phyloP scores from a whole-genome alignment of 2,329 filamentous ascomycete genomes.

The Myriosclerotinia curreyana region DNA sequence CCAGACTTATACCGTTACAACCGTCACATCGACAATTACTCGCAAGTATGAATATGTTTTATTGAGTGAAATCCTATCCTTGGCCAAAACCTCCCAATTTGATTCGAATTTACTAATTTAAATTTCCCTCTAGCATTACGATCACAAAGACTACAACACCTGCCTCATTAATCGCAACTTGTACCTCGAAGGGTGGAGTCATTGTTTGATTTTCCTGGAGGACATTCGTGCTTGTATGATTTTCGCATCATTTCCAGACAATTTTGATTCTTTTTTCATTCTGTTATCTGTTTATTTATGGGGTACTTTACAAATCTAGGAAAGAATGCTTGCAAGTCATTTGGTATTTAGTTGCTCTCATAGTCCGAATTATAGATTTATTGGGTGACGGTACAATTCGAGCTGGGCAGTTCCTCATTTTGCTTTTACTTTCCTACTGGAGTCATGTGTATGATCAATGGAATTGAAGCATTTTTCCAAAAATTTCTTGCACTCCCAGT shows the following conservation, averaged over 20 bases:
- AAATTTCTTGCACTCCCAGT: background rate
- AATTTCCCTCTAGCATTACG: slow-evolving; percentile 3
- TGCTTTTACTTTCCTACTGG: background rate
- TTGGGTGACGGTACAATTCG: background rate
- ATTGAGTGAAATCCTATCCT: background rate
- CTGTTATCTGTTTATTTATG: background rate
- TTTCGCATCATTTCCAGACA: no score
- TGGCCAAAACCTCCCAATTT: background rate
- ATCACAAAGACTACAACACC: slow-evolving; percentile 19
- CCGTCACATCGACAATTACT: slow-evolving; percentile 9
- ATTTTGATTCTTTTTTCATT: background rate
- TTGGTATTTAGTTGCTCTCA: background rate
- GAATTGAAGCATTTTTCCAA: background rate
- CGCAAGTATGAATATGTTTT: slow-evolving; percentile 17
- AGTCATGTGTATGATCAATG: background rate
- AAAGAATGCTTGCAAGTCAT: background rate
- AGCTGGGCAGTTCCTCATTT: background rate
- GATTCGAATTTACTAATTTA: background rate
- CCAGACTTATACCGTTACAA: background rate
- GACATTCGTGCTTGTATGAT: background rate
- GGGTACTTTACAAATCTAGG: background rate
- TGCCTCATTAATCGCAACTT: slow-evolving; percentile 9
- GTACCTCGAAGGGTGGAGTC: slow-evolving; percentile 13
- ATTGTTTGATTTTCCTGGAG: background rate
- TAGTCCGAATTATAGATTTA: background rate